Evolutionary conservation across 2,329 filamentous ascomycete genomes (phyloP).

Genomic region (Corniculantispora saksenae): DNA sequence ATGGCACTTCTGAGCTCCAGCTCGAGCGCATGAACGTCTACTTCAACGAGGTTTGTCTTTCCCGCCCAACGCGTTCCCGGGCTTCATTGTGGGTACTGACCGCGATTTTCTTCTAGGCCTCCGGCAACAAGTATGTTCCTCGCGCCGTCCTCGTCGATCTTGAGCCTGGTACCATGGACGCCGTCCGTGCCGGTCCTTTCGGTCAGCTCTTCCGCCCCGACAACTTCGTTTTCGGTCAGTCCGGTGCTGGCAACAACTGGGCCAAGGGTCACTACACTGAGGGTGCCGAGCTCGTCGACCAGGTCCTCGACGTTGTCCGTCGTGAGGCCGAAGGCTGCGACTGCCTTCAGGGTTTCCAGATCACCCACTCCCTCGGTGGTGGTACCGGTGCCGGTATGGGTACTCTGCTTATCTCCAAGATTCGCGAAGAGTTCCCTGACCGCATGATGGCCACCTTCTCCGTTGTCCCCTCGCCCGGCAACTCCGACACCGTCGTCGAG

Average conservation of each 20-base stretch:
- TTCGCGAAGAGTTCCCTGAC: conserved; percentile 99
- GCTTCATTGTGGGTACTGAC: conserved; percentile 14
- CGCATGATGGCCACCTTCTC: conserved; percentile 99
- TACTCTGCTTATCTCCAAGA: conserved; percentile 99
- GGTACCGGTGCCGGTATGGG: conserved; percentile 99
- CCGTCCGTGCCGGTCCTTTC: conserved; percentile 96
- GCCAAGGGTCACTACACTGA: conserved; percentile 99
- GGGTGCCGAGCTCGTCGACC: conserved; percentile 97
- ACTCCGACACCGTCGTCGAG: conserved; percentile 99
- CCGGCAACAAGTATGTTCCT: conserved; percentile 98
- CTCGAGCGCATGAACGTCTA: conserved; percentile 99
- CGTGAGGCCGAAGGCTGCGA: conserved; percentile 98
- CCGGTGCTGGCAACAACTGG: conserved; percentile 99
- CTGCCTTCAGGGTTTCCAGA: conserved; percentile 99
- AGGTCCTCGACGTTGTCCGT: conserved; percentile 97
- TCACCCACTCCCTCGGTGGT: conserved; percentile 99
- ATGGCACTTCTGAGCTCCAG: conserved; percentile 97
- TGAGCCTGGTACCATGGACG: conserved; percentile 99
- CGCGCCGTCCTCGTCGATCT: conserved; percentile 99
- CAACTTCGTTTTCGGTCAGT: conserved; percentile 99
- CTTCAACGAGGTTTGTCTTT: conserved; percentile 71
- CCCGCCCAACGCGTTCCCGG: conserved; percentile 4
- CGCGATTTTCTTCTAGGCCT: conserved; percentile 61
- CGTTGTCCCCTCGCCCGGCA: conserved; percentile 97
- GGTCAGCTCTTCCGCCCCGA: conserved; percentile 99